phyloP scores from a whole-genome alignment of 305 asterid species.

The Plantago coronopus region DNA sequence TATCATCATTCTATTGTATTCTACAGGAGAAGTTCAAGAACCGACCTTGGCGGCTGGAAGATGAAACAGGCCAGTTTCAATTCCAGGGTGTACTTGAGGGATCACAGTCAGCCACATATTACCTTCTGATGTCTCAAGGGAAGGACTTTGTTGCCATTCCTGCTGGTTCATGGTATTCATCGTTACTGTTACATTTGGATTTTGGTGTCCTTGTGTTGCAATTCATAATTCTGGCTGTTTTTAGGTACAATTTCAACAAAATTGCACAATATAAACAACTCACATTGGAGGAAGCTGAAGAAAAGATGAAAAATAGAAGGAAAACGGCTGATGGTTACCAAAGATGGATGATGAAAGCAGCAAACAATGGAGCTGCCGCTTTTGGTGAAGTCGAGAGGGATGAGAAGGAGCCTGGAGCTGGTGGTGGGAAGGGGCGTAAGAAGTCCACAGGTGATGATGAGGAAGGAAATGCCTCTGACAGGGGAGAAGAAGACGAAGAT shows the following conservation, averaged over 20 bases:
- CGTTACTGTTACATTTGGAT: slow-evolving; percentile 10
- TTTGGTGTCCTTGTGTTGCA: slow-evolving; percentile 8
- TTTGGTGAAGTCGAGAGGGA: slow-evolving; percentile 93
- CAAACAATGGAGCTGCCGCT: slow-evolving; percentile 88
- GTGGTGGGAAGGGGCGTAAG: slow-evolving; percentile 75
- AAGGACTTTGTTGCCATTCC: slow-evolving; percentile 94
- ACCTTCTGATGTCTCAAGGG: slow-evolving; percentile 93
- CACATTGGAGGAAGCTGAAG: slow-evolving; percentile 97
- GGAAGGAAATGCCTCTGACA: slow-evolving; percentile 75
- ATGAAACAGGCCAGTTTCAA: slow-evolving; percentile 90
- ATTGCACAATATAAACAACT: slow-evolving; percentile 98
- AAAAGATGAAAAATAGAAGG: slow-evolving; percentile 92
- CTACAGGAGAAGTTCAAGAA: slow-evolving; percentile 87
- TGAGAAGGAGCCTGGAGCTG: slow-evolving; percentile 61
- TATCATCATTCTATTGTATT: slow-evolving; percentile 26
- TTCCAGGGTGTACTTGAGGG: slow-evolving; percentile 89
- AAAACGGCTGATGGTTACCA: slow-evolving; percentile 97
- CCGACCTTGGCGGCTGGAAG: slow-evolving; percentile 95
- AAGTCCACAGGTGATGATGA: slow-evolving; percentile 76
- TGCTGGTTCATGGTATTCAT: slow-evolving; percentile 85
- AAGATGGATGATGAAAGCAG: slow-evolving; percentile 99
- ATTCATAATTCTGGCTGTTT: slow-evolving; percentile 18
- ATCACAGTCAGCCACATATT: slow-evolving; percentile 88
- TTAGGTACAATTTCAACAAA: slow-evolving; percentile 93
- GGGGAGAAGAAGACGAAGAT: slow-evolving; percentile 94